Base-by-base conservation (phyloP, 345 rosid genomes). In the Cardamine occulta region DNA sequence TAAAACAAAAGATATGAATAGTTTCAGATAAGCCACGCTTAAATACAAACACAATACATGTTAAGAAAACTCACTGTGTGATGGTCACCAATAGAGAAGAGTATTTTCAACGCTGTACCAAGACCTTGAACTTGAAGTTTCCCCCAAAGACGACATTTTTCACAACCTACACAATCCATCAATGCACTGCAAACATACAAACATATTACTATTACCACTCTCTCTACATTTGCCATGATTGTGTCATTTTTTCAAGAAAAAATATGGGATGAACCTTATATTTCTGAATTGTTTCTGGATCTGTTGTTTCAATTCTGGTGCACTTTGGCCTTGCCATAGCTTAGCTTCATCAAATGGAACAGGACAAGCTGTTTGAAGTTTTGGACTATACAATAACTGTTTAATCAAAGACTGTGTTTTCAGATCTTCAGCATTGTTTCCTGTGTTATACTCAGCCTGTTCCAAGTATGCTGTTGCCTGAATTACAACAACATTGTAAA, bases 101-200 rank as follows among this genome's bases (percentile, higher is more conserved):
- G 91, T 67, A 93, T 88, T 66, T 95, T 90, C 87, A 94, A 79
- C 8, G 97, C 98, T 64, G 98, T 90, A 9, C 97, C 98, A 23
- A 91, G 88, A 77, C 98, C 98, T 14, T 89, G 91, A 88, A 94
- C 91, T 85, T 94, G 98, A 84, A 94, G 96, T 75, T 94, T 94
- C 67, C 97, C 98, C 99, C 99, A 93, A 66, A 95, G 90, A 29
- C 98, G 86, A 62, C 99, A 95, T 74, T 93, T 95, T 80, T 95
- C 99, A 82, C 99, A 95, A 21, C 99, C 96, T 55, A 94, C 88
- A 76, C 98, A 94, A 76, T 95, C 97, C 98, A 95, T 95, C 76
- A 93, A 9, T 8, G 97, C 89, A 80, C 99, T 95, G 88, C 91
- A 87, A 13, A 64, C 61, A 72, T 18, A 72, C 24, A 28, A 28